Evolutionary conservation across 192 early-diverging fungal genomes (phyloP).

Genomic region (Coemansia sp.): DNA sequence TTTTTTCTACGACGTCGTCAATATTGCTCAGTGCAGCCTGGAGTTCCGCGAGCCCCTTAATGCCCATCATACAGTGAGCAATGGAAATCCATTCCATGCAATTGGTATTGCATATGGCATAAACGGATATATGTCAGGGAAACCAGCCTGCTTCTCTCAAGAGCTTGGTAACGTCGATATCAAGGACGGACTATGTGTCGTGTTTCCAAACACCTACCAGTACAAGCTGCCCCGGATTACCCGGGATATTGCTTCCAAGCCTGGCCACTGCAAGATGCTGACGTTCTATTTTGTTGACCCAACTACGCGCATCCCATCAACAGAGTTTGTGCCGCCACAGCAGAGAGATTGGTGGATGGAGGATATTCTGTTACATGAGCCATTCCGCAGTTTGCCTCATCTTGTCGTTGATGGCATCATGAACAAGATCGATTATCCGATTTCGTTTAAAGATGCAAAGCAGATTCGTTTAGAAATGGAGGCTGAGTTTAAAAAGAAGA

Average conservation of each 20-base stretch:
- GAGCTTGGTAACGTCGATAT: slow-evolving; percentile 38
- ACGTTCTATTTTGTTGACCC: too few species aligned
- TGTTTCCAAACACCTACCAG: slow-evolving; percentile 54
- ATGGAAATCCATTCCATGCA: too few species aligned
- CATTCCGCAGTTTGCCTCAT: too few species aligned
- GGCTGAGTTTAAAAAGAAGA: too few species aligned
- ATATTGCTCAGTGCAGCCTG: slow-evolving; percentile 33
- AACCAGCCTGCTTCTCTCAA: slow-evolving; percentile 28
- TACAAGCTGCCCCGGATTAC: slow-evolving; percentile 57
- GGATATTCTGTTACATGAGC: too few species aligned
- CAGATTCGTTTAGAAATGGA: too few species aligned
- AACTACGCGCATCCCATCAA: slow-evolving; percentile 18
- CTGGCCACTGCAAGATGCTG: slow-evolving; percentile 25
- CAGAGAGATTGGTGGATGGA: too few species aligned
- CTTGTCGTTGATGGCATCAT: too few species aligned
- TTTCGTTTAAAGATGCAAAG: too few species aligned
- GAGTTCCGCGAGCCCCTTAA: neutral
- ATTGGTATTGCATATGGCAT: neutral
- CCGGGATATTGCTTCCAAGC: slow-evolving; percentile 45
- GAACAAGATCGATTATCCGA: too few species aligned
- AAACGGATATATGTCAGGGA: slow-evolving; percentile 17
- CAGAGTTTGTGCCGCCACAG: slow-evolving; percentile 47
- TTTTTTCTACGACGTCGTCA: too few species aligned
- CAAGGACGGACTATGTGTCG: slow-evolving; percentile 23
- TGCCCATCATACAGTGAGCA: slow-evolving; percentile 10